phyloP scores from a whole-genome alignment of 2,329 filamentous ascomycete genomes.

The Ilyonectria robusta region DNA sequence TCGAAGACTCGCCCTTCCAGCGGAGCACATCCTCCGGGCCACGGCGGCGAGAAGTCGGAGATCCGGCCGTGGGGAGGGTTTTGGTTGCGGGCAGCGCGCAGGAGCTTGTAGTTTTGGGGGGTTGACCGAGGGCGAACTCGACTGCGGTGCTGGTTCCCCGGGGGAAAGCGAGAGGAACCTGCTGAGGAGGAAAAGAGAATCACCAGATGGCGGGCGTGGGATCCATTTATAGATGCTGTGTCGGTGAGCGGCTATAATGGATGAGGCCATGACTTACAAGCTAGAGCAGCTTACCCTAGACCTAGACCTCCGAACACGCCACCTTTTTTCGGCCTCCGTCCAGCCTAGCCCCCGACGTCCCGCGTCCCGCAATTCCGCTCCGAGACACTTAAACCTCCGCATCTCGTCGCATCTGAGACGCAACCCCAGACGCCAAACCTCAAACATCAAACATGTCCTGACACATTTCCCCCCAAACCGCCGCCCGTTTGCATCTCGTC shows the following conservation, averaged over 20 bases:
- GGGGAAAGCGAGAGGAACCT: slow-evolving; percentile 29
- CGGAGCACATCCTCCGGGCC: slow-evolving; percentile 33
- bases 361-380: slow-evolving; percentile 15
- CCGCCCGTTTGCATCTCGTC: not conserved
- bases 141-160: slow-evolving; percentile 35
- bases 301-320: not conserved
- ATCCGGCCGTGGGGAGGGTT: slow-evolving; percentile 27
- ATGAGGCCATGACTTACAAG: not conserved
- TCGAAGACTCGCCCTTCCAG: slow-evolving; percentile 23
- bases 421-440: not conserved
- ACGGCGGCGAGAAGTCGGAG: slow-evolving; percentile 23
- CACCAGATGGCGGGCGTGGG: not conserved
- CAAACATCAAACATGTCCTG: slow-evolving; percentile 9
- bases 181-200: slow-evolving; percentile 8
- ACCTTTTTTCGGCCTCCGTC: not conserved
- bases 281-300: not conserved
- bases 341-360: slow-evolving; percentile 7
- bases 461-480: not conserved
- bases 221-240: slow-evolving; percentile 22
- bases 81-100: slow-evolving; percentile 17
- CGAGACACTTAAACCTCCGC: slow-evolving; percentile 15
- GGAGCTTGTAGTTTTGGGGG: slow-evolving; percentile 17
- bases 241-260: not conserved
- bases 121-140: slow-evolving; percentile 33
- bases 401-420: slow-evolving; percentile 6